These are phyloP conservation scores for Saccharomycopsis synnaedendra DNA, from an alignment of 805 yeast species.

Conservation along the genomic window DNA sequence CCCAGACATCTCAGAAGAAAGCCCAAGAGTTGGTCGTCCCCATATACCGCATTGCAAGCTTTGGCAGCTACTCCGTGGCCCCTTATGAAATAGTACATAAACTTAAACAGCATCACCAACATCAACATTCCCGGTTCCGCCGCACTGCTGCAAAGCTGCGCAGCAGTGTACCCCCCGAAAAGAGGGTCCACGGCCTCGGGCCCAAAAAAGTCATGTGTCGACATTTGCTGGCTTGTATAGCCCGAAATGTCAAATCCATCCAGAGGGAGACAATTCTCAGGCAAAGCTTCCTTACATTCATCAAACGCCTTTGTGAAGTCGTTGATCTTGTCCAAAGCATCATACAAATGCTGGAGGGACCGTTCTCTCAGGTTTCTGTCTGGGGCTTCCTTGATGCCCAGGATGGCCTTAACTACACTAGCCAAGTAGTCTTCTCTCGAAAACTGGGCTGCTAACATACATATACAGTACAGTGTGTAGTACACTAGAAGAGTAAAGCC, in stretches of 20 bases:
- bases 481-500: conserved; percentile 7
- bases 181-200: not conserved
- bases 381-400: conserved; percentile 2
- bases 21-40: conserved; percentile 2
- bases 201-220: not conserved
- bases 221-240: conserved; percentile 1
- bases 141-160: not conserved
- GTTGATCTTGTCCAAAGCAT: conserved; percentile 9
- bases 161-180: not conserved
- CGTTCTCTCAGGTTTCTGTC: not conserved
- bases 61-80: conserved; percentile 7
- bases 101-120: conserved; percentile 2
- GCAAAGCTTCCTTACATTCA: conserved; percentile 6
- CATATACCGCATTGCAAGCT: conserved; percentile 1
- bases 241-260: conserved; percentile 5
- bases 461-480: conserved; percentile 1
- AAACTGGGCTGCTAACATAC: not conserved
- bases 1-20: not conserved
- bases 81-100: conserved; percentile 4
- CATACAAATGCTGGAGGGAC: conserved; percentile 3
- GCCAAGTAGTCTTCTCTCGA: conserved; percentile 5
- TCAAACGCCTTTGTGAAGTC: conserved; percentile 4
- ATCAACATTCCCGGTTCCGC: not conserved
- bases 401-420: not conserved
- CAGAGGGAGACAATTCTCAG: conserved; percentile 12